Conservation (phyloP, 495 filamentous ascomycete species). For the Neurospora sp. region DNA sequence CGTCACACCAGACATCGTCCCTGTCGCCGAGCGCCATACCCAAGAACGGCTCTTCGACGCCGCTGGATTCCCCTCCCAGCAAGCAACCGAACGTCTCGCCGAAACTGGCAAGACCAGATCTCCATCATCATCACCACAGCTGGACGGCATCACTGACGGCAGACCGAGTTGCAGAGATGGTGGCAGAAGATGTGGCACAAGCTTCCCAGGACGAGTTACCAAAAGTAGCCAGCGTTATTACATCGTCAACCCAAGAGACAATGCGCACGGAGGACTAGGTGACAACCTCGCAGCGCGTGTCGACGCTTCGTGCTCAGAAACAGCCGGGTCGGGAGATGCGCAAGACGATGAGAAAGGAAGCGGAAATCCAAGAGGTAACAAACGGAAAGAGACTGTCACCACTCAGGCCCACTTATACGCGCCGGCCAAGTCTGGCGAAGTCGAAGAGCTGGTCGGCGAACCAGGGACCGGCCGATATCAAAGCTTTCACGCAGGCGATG, state of each 20-base stretch:
- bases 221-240: constrained; percentile 21
- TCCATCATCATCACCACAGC: constrained; percentile 7
- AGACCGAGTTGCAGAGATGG: neutral
- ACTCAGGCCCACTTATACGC: constrained; percentile 16
- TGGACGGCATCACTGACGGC: neutral
- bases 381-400: constrained; percentile 5
- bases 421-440: constrained; percentile 1
- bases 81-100: constrained; percentile 26
- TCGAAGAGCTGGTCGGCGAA: neutral
- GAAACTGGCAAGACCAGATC: constrained; percentile 20
- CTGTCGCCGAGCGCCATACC: constrained; percentile 2
- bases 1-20: constrained; percentile 8
- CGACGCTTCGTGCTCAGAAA: neutral
- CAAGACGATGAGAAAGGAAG: constrained; percentile 17
- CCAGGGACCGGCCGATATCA: neutral
- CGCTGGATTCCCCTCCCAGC: constrained; percentile 23
- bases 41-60: constrained; percentile 12
- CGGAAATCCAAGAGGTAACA: neutral
- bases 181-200: neutral
- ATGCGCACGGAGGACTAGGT: constrained; percentile 4
- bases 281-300: neutral
- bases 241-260: constrained; percentile 5
- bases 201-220: neutral
- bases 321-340: constrained; percentile 11
- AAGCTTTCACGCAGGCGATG: constrained; percentile 8